A percentile compares a stretch with the other conserved stretches of the same genome.
phyloP scores from a whole-genome alignment of 2,329 filamentous ascomycete genomes.

The Pseudopithomyces chartarum region DNA sequence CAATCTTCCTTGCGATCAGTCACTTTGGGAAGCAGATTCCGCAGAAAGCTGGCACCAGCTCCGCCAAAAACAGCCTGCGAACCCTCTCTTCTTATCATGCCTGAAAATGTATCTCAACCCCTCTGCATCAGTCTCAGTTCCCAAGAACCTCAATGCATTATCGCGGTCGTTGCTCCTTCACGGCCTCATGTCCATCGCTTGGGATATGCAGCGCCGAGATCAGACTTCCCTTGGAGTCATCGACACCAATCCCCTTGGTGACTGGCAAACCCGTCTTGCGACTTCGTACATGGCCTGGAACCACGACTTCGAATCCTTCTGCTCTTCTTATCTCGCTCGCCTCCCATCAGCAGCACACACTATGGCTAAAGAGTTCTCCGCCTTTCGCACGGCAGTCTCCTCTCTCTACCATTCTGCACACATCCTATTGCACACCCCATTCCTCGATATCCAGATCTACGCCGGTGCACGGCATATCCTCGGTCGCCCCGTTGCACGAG shows the following conservation, averaged over 20 bases:
- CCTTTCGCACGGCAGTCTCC: slow-evolving; percentile 57
- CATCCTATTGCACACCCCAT: slow-evolving; percentile 61
- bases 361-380: slow-evolving; percentile 49
- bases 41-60: slow-evolving; percentile 57
- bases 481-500: slow-evolving; percentile 57
- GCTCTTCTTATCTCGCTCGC: slow-evolving; percentile 37
- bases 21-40: slow-evolving; percentile 62
- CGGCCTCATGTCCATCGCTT: slow-evolving; percentile 66
- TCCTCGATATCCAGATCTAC: slow-evolving; percentile 66
- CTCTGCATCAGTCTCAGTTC: slow-evolving; percentile 25
- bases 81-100: slow-evolving; percentile 56
- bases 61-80: slow-evolving; percentile 43
- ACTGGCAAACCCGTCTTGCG: slow-evolving; percentile 59
- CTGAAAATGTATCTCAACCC: slow-evolving; percentile 63
- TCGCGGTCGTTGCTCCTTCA: slow-evolving; percentile 62
- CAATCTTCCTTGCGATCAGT: slow-evolving; percentile 59
- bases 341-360: slow-evolving; percentile 36
- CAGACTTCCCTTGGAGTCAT: slow-evolving; percentile 59
- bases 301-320: slow-evolving; percentile 61
- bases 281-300: slow-evolving; percentile 64
- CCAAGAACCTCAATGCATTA: slow-evolving; percentile 54
- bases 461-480: slow-evolving; percentile 65
- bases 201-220: slow-evolving; percentile 66
- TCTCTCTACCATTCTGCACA: slow-evolving; percentile 65
- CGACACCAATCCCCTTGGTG: slow-evolving; percentile 44